phyloP scores from a whole-genome alignment of 2,329 filamentous ascomycete species.

The Phaeoacremonium minimum region DNA sequence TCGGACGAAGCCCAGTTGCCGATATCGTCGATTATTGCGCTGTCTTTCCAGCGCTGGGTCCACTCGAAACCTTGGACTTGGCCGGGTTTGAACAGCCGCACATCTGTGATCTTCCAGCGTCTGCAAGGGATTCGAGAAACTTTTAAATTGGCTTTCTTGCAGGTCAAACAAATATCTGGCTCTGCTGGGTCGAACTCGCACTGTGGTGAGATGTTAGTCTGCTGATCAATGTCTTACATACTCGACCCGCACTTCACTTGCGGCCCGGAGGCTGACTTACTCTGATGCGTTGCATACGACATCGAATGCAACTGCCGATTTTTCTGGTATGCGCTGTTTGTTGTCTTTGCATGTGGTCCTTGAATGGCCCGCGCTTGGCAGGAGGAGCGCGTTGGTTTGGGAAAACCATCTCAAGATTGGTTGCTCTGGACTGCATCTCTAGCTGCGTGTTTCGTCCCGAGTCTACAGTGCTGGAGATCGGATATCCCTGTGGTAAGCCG shows the following conservation, averaged over 20 bases:
- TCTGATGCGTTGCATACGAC: slow-evolving; percentile 58
- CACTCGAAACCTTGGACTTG: slow-evolving; percentile 56
- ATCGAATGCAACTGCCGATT: slow-evolving; percentile 56
- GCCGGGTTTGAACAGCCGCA: slow-evolving; percentile 53
- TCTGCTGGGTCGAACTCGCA: slow-evolving; percentile 48
- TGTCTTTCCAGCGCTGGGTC: slow-evolving; percentile 55
- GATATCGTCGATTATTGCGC: slow-evolving; percentile 47
- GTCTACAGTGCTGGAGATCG: slow-evolving; percentile 3
- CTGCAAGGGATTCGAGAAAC: slow-evolving; percentile 52
- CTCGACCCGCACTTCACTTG: no score
- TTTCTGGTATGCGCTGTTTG: slow-evolving; percentile 53
- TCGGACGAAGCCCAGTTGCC: slow-evolving; percentile 50
- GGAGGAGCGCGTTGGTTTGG: slow-evolving; percentile 28
- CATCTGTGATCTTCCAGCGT: slow-evolving; percentile 56
- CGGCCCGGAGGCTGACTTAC: no score
- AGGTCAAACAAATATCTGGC: slow-evolving; percentile 46
- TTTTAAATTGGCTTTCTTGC: slow-evolving; percentile 45
- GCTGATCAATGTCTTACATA: background rate
- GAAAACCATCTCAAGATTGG: slow-evolving; percentile 15
- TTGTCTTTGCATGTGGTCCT: slow-evolving; percentile 43
- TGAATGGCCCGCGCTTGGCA: slow-evolving; percentile 49
- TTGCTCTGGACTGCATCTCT: slow-evolving; percentile 8
- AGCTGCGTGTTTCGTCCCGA: slow-evolving; percentile 4
- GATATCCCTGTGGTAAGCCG: slow-evolving; percentile 1
- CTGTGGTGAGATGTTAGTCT: slow-evolving; percentile 24